A percentile compares a stretch with the other conserved stretches of the same genome.
Conservation (phyloP, 148 eudicot species). For the Silene conica region DNA sequence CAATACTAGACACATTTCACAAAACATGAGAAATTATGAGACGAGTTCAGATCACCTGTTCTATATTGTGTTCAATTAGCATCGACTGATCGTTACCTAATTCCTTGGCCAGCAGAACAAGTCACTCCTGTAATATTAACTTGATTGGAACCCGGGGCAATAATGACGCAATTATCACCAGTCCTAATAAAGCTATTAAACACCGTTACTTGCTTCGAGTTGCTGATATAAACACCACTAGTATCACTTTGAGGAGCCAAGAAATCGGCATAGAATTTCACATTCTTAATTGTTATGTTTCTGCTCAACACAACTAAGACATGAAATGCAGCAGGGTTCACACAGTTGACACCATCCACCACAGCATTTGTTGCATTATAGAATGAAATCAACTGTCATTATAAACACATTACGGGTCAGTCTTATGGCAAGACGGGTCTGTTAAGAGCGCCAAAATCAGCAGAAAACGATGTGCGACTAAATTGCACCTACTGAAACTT, state of each 20-base stretch:
- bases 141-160: constrained; percentile 43
- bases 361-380: constrained; percentile 20
- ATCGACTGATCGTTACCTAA: constrained; percentile 32
- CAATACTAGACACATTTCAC: constrained; percentile 40
- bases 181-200: constrained; percentile 33
- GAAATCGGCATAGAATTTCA: constrained; percentile 37
- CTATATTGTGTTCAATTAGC: too few species aligned
- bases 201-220: constrained; percentile 29
- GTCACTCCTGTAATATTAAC: constrained; percentile 26
- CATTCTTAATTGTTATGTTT: constrained; percentile 27
- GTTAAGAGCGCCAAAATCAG: too few species aligned
- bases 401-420: neutral
- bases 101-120: constrained; percentile 65
- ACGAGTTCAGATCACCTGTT: neutral
- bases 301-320: constrained; percentile 26
- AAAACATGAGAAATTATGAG: neutral
- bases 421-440: too few species aligned
- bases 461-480: too few species aligned
- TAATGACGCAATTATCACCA: constrained; percentile 56
- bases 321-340: constrained; percentile 47
- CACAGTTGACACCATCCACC: constrained; percentile 27
- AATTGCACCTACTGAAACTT: constrained; percentile 14
- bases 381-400: constrained; percentile 35
- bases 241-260: constrained; percentile 46
- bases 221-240: constrained; percentile 46